These are phyloP conservation scores for Omphalea diandra DNA, from an alignment of 441 rosid genomes.

Conservation along the genomic window DNA sequence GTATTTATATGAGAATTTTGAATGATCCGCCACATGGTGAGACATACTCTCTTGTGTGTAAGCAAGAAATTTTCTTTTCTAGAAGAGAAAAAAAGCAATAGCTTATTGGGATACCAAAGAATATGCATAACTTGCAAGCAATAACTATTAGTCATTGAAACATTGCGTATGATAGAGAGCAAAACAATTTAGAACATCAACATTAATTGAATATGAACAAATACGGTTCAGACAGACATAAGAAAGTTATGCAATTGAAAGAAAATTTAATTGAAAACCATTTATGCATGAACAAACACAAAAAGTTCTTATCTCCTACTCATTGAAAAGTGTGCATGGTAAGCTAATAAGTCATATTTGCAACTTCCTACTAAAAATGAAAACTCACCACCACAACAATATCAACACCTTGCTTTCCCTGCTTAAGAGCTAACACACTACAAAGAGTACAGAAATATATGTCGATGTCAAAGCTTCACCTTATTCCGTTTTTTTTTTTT, in stretches of 20 bases:
- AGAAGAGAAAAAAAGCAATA: too few species aligned
- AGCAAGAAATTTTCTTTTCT: too few species aligned
- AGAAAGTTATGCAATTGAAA: background rate
- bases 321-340: too few species aligned
- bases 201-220: background rate
- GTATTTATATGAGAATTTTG: too few species aligned
- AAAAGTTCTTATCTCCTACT: too few species aligned
- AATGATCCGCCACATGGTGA: too few species aligned
- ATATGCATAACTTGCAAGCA: background rate
- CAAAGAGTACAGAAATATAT: background rate
- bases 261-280: background rate
- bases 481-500: slow-evolving; percentile 12
- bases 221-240: background rate
- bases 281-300: too few species aligned
- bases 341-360: background rate
- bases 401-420: background rate
- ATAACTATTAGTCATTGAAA: background rate
- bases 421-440: background rate
- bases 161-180: background rate
- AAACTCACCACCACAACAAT: background rate
- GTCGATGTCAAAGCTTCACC: slow-evolving; percentile 7
- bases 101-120: background rate
- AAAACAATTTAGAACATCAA: background rate
- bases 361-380: background rate
- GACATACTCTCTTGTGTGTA: too few species aligned